Evolutionary conservation across 768 basidiomycete genomes (phyloP).

Genomic region (Pisolithus sp.): DNA sequence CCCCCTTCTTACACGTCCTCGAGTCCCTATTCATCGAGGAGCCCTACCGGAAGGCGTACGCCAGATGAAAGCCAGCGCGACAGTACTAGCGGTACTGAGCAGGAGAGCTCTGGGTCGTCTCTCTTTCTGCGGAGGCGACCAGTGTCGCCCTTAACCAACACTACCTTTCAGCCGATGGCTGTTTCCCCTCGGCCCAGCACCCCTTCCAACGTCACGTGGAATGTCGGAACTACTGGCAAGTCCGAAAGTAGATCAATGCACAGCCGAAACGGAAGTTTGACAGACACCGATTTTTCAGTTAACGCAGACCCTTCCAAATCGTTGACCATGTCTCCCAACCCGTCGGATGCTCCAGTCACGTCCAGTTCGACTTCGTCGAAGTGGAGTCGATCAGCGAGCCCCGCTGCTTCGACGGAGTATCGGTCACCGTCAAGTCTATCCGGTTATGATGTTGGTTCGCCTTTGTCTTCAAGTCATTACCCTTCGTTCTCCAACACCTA

Average conservation of each 20-base stretch:
- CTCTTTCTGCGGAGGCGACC: conserved; percentile 55
- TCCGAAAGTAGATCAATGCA: conserved; percentile 32
- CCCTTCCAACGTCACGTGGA: conserved; percentile 78
- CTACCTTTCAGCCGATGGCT: conserved; percentile 54
- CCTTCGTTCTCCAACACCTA: conserved; percentile 62
- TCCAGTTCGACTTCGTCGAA: conserved; percentile 9
- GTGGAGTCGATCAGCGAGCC: conserved; percentile 26
- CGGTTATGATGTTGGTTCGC: conserved; percentile 43
- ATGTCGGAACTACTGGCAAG: conserved; percentile 29
- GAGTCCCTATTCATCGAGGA: conserved; percentile 47
- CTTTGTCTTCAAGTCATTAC: conserved; percentile 35
- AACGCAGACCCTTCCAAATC: conserved; percentile 35
- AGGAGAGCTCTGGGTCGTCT: conserved; percentile 38
- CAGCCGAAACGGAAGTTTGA: conserved; percentile 55
- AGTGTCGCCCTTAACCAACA: conserved; percentile 62
- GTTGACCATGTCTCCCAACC: conserved; percentile 42
- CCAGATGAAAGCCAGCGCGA: conserved; percentile 45
- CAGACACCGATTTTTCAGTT: conserved; percentile 22
- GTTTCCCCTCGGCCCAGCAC: conserved; percentile 49
- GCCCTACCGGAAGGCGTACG: conserved; percentile 58
- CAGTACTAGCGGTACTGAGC: conserved; percentile 29
- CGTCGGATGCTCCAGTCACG: conserved; percentile 29
- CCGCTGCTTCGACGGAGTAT: conserved; percentile 26
- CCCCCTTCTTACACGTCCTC: conserved; percentile 36
- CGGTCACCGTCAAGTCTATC: conserved; percentile 44